A percentile compares a stretch with the other conserved stretches of the same genome.
These are phyloP conservation scores for Bjerkandera adusta DNA, from an alignment of 1,284 basidiomycete genomes.

Conservation along the genomic window DNA sequence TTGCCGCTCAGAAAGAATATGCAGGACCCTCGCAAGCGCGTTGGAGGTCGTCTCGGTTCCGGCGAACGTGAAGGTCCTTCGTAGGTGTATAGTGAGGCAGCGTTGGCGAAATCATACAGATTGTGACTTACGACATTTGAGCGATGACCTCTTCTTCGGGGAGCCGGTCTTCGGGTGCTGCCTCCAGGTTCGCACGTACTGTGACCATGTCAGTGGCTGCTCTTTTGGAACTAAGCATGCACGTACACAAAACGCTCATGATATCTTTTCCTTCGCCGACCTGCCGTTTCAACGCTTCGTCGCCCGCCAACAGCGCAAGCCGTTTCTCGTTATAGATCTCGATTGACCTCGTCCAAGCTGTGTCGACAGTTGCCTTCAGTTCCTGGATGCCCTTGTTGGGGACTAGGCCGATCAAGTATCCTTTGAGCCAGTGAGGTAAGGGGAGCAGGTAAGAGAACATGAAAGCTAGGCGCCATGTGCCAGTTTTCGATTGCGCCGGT, in stretches of 20 bases:
- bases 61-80: slow-evolving; percentile 28
- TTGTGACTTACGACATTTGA: slow-evolving; percentile 25
- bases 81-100: background rate
- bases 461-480: too few relatives aligned
- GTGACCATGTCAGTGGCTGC: background rate
- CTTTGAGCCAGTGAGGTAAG: too few relatives aligned
- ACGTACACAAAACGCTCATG: slow-evolving; percentile 30
- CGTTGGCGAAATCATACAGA: background rate
- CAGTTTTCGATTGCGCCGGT: too few relatives aligned
- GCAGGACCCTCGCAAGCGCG: slow-evolving; percentile 26
- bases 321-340: slow-evolving; percentile 2
- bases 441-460: too few relatives aligned
- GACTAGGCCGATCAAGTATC: too few relatives aligned
- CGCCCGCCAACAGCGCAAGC: slow-evolving; percentile 20
- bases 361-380: slow-evolving; percentile 19
- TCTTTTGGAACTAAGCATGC: background rate
- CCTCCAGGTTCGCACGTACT: slow-evolving; percentile 27
- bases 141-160: slow-evolving; percentile 27
- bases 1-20: slow-evolving; percentile 23
- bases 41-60: slow-evolving; percentile 29
- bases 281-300: slow-evolving; percentile 23
- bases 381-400: slow-evolving; percentile 22
- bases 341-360: background rate
- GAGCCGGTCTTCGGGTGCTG: slow-evolving; percentile 23
- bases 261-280: slow-evolving; percentile 30